Percentiles rank a stretch among this genome's conserved stretches.
These are phyloP conservation scores for Alnus rubra DNA, from an alignment of 306 rosid species.

Conservation along the genomic window DNA sequence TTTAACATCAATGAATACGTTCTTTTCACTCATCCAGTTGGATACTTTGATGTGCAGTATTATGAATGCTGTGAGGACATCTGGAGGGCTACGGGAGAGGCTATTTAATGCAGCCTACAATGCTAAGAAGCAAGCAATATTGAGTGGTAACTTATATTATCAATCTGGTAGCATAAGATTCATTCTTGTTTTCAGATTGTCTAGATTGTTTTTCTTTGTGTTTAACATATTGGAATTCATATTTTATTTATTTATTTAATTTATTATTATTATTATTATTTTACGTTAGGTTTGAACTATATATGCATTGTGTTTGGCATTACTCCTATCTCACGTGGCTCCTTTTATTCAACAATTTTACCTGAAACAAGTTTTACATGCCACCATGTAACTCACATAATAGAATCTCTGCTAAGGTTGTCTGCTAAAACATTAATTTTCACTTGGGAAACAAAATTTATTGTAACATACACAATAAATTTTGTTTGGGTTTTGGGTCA, in stretches of 20 bases:
- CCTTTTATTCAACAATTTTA: background rate
- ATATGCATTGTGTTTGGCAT: background rate
- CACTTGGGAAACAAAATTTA: background rate
- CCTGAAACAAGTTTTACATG: background rate
- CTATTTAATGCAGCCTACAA: conserved; percentile 91
- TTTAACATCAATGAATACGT: conserved; percentile 18
- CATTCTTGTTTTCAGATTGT: conserved; percentile 10
- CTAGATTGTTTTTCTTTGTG: background rate
- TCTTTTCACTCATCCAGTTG: conserved; percentile 32
- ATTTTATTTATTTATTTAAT: too few relatives aligned
- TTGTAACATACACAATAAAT: background rate
- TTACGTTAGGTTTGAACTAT: background rate
- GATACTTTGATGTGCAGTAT: conserved; percentile 52
- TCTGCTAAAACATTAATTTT: background rate
- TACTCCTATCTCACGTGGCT: background rate
- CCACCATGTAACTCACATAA: background rate
- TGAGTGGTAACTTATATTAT: conserved; percentile 58
- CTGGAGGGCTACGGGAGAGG: conserved; percentile 86
- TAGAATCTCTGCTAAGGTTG: background rate
- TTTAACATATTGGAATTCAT: background rate
- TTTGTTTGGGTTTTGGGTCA: too few relatives aligned
- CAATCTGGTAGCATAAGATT: background rate
- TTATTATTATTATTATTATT: background rate
- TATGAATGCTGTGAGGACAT: conserved; percentile 78
- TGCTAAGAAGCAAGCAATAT: conserved; percentile 85